Evolutionary conservation across 768 basidiomycete genomes (phyloP).

Genomic region (Leccinellum luteum): DNA sequence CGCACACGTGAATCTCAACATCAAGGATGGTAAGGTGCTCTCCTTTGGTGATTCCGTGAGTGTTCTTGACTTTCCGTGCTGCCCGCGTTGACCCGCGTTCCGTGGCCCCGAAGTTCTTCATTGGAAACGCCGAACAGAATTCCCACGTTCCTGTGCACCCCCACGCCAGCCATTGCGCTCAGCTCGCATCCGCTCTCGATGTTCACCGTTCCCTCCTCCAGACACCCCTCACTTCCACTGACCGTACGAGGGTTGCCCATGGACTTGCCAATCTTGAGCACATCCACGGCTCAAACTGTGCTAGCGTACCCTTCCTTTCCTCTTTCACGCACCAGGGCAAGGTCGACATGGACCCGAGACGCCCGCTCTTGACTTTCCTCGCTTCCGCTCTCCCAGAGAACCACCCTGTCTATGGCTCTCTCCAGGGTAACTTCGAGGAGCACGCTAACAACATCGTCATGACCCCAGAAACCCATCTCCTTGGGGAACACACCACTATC

Average conservation of each 20-base stretch:
- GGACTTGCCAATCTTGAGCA: constrained; percentile 37
- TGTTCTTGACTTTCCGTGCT: constrained; percentile 12
- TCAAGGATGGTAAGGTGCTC: constrained; percentile 78
- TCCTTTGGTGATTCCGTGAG: constrained; percentile 87
- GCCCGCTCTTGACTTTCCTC: constrained; percentile 78
- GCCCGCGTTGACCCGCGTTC: constrained; percentile 5
- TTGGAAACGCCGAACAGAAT: constrained; percentile 42
- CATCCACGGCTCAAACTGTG: constrained; percentile 58
- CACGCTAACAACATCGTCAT: constrained; percentile 51
- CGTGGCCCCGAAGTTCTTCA: constrained; percentile 59
- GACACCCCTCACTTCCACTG: constrained; percentile 3
- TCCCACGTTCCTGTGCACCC: constrained; percentile 38
- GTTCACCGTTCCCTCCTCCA: constrained; percentile 32
- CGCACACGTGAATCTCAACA: constrained; percentile 91
- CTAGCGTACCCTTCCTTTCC: constrained; percentile 31
- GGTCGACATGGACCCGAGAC: constrained; percentile 37
- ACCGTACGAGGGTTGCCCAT: constrained; percentile 13
- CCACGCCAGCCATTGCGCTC: constrained; percentile 54
- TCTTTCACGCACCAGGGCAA: constrained; percentile 22
- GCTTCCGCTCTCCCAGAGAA: constrained; percentile 61
- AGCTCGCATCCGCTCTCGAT: constrained; percentile 35
- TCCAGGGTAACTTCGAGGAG: constrained; percentile 48
- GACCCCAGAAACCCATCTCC: constrained; percentile 41
- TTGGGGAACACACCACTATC: constrained; percentile 42
- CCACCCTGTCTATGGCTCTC: constrained; percentile 38